Conservation (phyloP, 2,329 filamentous ascomycete species). For the Phyllosticta ampelicida region DNA sequence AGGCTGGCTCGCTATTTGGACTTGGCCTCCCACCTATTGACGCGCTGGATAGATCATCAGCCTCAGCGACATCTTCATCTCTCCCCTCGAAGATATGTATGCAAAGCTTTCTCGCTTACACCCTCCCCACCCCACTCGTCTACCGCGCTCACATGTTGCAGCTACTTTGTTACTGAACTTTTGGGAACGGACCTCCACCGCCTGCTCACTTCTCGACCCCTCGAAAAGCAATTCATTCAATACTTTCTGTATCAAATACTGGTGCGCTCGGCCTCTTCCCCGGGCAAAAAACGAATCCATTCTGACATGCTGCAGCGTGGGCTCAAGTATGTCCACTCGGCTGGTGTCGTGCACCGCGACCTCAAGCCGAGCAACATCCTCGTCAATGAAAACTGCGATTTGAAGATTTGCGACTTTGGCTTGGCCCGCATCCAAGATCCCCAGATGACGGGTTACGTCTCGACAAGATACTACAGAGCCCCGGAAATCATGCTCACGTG, state of each 20-base stretch:
- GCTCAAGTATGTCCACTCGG: conserved; percentile 97
- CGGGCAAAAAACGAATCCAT: neutral
- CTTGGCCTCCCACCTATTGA: neutral
- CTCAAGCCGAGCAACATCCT: conserved; percentile 98
- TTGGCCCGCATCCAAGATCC: conserved; percentile 96
- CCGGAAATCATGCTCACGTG: conserved; percentile 99
- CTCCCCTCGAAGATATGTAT: conserved; percentile 95
- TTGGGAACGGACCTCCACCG: conserved; percentile 94
- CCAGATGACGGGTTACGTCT: conserved; percentile 99
- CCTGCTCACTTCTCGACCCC: conserved; percentile 82
- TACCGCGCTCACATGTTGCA: conserved; percentile 29
- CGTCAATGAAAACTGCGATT: conserved; percentile 98
- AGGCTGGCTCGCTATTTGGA: conserved; percentile 15
- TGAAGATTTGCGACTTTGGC: conserved; percentile 99
- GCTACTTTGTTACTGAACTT: conserved; percentile 96
- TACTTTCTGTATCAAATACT: conserved; percentile 99
- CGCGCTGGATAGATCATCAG: conserved; percentile 62
- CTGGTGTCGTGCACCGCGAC: conserved; percentile 93
- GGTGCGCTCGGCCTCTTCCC: conserved; percentile 43
- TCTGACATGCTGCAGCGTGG: conserved; percentile 55
- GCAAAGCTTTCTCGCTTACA: conserved; percentile 24
- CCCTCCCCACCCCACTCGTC: neutral
- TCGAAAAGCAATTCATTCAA: conserved; percentile 99
- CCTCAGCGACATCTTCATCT: conserved; percentile 99
- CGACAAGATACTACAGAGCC: conserved; percentile 95